phyloP scores from a whole-genome alignment of 257 asterid genomes.

The Hygrophila difformis region DNA sequence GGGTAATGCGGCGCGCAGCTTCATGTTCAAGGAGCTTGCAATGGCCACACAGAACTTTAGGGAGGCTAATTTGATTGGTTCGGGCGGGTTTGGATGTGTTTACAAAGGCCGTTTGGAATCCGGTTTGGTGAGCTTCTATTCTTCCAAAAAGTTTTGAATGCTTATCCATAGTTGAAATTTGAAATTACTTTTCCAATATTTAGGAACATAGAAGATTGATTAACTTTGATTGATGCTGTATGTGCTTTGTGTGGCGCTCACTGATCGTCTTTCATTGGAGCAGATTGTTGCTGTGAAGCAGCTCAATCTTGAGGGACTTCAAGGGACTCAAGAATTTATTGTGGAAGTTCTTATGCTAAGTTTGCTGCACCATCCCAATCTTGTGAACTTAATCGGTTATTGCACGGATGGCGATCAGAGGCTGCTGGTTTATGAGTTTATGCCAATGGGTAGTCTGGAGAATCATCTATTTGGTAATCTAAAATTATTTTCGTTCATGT shows the following conservation, averaged over 20 bases:
- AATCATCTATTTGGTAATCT: constrained; percentile 73
- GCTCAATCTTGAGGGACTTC: constrained; percentile 82
- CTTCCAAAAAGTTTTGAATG: background rate
- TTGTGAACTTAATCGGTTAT: constrained; percentile 76
- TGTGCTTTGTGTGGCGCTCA: constrained; percentile 4
- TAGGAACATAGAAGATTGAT: too few species aligned
- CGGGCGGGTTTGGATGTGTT: constrained; percentile 86
- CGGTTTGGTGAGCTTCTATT: constrained; percentile 34
- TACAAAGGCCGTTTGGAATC: constrained; percentile 64
- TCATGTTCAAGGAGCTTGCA: constrained; percentile 75
- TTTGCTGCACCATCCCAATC: constrained; percentile 74
- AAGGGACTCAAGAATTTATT: constrained; percentile 85
- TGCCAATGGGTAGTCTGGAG: constrained; percentile 90
- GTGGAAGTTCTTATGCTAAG: constrained; percentile 90
- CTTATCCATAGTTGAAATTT: too few species aligned
- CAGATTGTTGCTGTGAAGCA: constrained; percentile 80
- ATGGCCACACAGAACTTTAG: constrained; percentile 63
- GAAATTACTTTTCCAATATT: too few species aligned
- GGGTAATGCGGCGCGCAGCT: constrained; percentile 54
- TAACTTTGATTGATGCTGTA: constrained; percentile 4
- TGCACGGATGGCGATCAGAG: constrained; percentile 92
- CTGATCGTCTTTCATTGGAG: constrained; percentile 6
- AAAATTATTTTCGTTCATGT: background rate
- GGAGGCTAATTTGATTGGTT: constrained; percentile 71
- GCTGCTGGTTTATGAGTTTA: constrained; percentile 79